phyloP scores from a whole-genome alignment of 225 moss, liverwort and hornwort genomes.

The Polytrichum commune region DNA sequence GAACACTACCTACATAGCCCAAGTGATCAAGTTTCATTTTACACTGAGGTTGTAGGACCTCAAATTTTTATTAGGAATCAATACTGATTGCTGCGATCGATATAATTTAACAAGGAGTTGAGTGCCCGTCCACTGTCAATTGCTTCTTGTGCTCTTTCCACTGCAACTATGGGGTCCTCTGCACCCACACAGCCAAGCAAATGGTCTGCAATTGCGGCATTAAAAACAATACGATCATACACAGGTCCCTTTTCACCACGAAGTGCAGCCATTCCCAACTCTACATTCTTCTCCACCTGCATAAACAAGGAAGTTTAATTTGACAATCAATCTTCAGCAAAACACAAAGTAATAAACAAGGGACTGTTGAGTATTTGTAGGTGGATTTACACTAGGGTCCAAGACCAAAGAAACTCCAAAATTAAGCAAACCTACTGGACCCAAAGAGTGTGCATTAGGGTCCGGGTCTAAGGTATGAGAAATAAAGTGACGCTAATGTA shows the following conservation, averaged over 20 bases:
- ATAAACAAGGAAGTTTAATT: conserved; percentile 2
- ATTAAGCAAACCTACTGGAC: no score
- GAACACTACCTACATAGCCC: no score
- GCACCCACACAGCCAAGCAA: conserved; percentile 81
- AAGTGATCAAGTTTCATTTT: no score
- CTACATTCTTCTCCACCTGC: conserved; percentile 71
- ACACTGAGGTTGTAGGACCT: no score
- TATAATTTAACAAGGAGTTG: conserved; percentile 45
- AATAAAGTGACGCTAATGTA: no score
- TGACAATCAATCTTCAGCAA: no score
- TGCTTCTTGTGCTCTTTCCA: conserved; percentile 74
- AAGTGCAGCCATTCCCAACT: conserved; percentile 78
- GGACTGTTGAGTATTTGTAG: no score
- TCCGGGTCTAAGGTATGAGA: no score
- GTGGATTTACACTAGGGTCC: no score
- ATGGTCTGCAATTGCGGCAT: conserved; percentile 86
- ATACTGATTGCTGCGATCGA: conserved; percentile 38
- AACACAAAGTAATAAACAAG: no score
- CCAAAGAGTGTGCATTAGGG: no score
- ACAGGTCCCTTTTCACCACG: conserved; percentile 78
- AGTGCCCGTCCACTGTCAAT: conserved; percentile 83
- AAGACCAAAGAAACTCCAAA: no score
- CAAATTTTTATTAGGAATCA: neutral
- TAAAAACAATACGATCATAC: conserved; percentile 86
- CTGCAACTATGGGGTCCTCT: conserved; percentile 50